Evolutionary conservation across 176 grass and related monocot genomes (phyloP).

Genomic region (Cenchrus purpureus): DNA sequence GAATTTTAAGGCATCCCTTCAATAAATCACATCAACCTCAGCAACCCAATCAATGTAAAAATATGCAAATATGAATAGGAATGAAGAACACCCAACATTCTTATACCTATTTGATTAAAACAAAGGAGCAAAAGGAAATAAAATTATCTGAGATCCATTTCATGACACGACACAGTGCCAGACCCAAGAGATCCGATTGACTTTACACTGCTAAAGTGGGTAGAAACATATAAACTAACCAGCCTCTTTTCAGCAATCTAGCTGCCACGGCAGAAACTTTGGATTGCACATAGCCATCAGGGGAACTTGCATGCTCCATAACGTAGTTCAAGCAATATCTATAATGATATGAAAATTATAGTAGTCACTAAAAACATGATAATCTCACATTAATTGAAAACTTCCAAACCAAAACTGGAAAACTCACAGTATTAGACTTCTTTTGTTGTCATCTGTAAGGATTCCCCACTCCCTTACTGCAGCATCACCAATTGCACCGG

Average conservation of each 20-base stretch:
- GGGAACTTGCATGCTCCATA: conserved; percentile 84
- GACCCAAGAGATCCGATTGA: conserved; percentile 14
- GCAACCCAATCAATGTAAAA: conserved; percentile 25
- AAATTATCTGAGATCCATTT: background rate
- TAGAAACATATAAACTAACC: conserved; percentile 61
- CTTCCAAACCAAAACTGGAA: background rate
- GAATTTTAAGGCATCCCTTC: background rate
- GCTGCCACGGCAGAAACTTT: conserved; percentile 93
- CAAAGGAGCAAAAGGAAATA: background rate
- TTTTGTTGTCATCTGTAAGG: conserved; percentile 88
- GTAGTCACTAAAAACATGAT: conserved; percentile 3
- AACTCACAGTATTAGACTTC: conserved; percentile 81
- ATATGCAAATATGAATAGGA: conserved; percentile 25
- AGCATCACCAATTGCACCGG: conserved; percentile 92
- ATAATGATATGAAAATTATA: conserved; percentile 35
- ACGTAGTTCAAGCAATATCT: conserved; percentile 91
- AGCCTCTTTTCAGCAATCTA: conserved; percentile 92
- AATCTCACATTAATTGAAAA: conserved; percentile 33
- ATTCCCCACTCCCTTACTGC: conserved; percentile 98
- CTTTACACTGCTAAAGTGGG: conserved; percentile 28
- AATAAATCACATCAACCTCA: conserved; percentile 15
- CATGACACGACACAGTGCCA: conserved; percentile 26
- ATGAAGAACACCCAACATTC: conserved; percentile 13
- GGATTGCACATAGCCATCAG: conserved; percentile 82
- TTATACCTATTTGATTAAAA: conserved; percentile 1